phyloP scores from a whole-genome alignment of 768 basidiomycete species.

The Boletellus sp. region DNA sequence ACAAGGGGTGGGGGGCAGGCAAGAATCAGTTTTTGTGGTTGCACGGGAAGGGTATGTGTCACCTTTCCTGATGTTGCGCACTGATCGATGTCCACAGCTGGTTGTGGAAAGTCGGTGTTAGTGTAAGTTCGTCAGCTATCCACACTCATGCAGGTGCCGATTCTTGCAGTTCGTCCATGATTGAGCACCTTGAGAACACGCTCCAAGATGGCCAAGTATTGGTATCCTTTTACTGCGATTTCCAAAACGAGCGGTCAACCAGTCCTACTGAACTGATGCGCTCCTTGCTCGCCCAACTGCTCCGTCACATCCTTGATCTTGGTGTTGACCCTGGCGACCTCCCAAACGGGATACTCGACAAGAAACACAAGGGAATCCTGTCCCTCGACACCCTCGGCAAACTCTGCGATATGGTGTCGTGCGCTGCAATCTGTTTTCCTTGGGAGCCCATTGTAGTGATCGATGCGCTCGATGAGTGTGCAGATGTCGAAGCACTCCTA shows the following conservation, averaged over 20 bases:
- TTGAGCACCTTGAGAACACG: neutral
- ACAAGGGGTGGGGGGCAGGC: too few species aligned
- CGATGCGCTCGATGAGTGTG: neutral
- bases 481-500: neutral
- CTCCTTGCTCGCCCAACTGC: neutral
- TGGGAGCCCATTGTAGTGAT: conserved; percentile 1
- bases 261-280: too few species aligned
- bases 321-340: neutral
- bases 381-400: neutral
- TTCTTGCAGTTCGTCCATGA: too few species aligned
- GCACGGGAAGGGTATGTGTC: neutral
- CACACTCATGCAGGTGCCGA: neutral
- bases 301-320: neutral
- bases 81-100: neutral
- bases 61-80: neutral
- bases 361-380: neutral
- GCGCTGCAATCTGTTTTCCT: neutral
- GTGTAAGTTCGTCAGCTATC: neutral
- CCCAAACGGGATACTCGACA: neutral
- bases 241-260: too few species aligned
- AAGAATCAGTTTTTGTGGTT: neutral
- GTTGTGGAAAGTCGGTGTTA: neutral
- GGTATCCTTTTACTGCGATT: neutral
- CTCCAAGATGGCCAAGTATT: neutral
- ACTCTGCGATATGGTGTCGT: neutral